Evolutionary conservation across 345 rosid species (phyloP), one percentile per base, ranked within the genome.

Genomic region (Aquilaria malaccensis): DNA sequence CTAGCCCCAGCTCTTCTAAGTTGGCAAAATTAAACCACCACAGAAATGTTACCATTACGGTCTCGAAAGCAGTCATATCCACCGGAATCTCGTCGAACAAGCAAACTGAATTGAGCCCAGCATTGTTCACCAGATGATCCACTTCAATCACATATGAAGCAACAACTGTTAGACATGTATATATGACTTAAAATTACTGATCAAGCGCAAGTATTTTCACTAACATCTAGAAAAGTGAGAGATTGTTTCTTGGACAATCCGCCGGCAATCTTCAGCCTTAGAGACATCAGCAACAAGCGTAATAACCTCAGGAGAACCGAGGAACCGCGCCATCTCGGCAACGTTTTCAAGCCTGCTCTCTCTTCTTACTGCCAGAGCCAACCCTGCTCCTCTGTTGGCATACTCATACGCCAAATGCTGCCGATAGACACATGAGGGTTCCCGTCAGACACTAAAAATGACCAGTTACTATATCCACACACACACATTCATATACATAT

Each of bases 341-440:
- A 84, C 83, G 47, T 76, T 80, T 50, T 71, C 68, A 13, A 84
- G 69, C 30, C 61, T 52, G 47, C 62, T 68, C 59, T 71, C 80
- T 70, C 84, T 75, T 14, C 83, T 52, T 1, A 84, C 86, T 6
- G 66, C 67, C 1, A 81, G 68, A 33, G 86, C 81, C 55, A 84
- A 67, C 43, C 79, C 56, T 33, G 89, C 89, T 62, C 89, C 84
- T 75, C 75, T 77, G 57, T 72, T 70, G 30, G 76, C 83, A 50
- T 84, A 81, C 71, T 77, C 84, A 47, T 84, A 81, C 11, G 86
- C 86, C 69, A 87, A 64, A 30, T 79, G 63, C 94, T 83, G 62
- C 2, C 5, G 0, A 37, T 47, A 41, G 22, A 53, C 15, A 10
- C 31, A 13, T 13, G 3, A n/a, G 56, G 9, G 9, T 52, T n/a